Base-by-base conservation (phyloP, 495 filamentous ascomycete genomes). In the Oidiodendron maius region DNA sequence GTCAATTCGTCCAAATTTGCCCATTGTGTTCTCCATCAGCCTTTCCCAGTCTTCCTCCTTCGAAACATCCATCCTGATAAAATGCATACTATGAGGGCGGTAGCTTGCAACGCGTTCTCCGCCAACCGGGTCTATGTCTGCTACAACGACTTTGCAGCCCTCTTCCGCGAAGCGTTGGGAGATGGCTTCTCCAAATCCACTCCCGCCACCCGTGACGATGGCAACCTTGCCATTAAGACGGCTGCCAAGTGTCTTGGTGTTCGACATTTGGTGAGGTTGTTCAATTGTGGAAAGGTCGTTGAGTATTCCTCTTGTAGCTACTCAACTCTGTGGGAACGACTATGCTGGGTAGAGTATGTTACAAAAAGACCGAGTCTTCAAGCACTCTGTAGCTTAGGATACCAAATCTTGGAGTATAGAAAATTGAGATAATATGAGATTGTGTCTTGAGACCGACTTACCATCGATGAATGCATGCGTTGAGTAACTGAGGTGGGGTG, bases 111-210 rank as follows among this genome's bases (percentile, higher is more conserved):
- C 69, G 22, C 64, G 61, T 48, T 69, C 60, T 3, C 75, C 77
- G 12, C 72, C 74, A 35, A 74, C 67, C 16, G 63, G 60, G n/a
- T 80, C 75, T 57, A 84, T 72, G 57, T 84, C 80, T 11, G 76
- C 70, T 36, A 81, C 62, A 46, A 84, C 61, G 4, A 83, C 77
- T 36, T 71, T 71, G 11, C 71, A 75, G 12, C 79, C 78, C 61
- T 82, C 77, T 41, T 69, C 59, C n/a, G 67, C 71, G 61, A 78
- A 84, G 23, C 72, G 68, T 8, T 66, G 64, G 8, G 69, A 74
- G 38, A 83, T 82, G 15, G 72, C 79, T 36, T 68, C 70, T 16
- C 80, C 80, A 48, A 81, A 83, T 20, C 80, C 80, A 3, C 72
- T 77, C 5, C 74, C 77, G 17, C 70, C 79, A 0, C 66, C 66